Percentiles rank a stretch among this genome's conserved stretches.
Conservation (phyloP, 441 rosid species). For the Flueggea neowawraea region DNA sequence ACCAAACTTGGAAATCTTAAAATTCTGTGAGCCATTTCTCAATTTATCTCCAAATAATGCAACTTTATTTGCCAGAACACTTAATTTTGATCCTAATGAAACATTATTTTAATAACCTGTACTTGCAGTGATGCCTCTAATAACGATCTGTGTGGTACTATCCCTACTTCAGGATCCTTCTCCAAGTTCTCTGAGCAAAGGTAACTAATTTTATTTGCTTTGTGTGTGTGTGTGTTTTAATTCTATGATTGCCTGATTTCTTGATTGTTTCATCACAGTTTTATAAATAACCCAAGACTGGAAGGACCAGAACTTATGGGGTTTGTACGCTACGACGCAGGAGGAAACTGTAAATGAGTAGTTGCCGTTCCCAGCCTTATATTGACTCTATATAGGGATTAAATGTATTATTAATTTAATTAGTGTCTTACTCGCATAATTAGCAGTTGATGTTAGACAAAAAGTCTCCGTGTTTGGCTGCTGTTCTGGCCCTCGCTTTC, state of each 20-base stretch:
- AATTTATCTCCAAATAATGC: background rate
- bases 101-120: background rate
- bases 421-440: background rate
- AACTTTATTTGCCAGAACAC: background rate
- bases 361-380: conserved; percentile 8
- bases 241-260: background rate
- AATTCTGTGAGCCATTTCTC: conserved; percentile 45
- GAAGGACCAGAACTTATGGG: conserved; percentile 85
- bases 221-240: background rate
- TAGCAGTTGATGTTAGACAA: too few relatives aligned
- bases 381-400: conserved; percentile 16
- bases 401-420: background rate
- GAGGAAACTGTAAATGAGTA: conserved; percentile 41
- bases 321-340: conserved; percentile 57
- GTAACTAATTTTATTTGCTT: conserved; percentile 16
- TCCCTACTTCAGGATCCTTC: conserved; percentile 64
- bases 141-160: conserved; percentile 70
- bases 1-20: conserved; percentile 53
- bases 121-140: conserved; percentile 54
- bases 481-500: background rate
- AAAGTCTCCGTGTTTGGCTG: background rate
- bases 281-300: conserved; percentile 47
- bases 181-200: conserved; percentile 64
- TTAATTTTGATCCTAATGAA: background rate
- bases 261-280: conserved; percentile 33